A percentile compares a stretch with the other conserved stretches of the same genome.
These are phyloP conservation scores for Chrysoporthe cubensis DNA, from an alignment of 2,329 filamentous ascomycete genomes.

Conservation along the genomic window DNA sequence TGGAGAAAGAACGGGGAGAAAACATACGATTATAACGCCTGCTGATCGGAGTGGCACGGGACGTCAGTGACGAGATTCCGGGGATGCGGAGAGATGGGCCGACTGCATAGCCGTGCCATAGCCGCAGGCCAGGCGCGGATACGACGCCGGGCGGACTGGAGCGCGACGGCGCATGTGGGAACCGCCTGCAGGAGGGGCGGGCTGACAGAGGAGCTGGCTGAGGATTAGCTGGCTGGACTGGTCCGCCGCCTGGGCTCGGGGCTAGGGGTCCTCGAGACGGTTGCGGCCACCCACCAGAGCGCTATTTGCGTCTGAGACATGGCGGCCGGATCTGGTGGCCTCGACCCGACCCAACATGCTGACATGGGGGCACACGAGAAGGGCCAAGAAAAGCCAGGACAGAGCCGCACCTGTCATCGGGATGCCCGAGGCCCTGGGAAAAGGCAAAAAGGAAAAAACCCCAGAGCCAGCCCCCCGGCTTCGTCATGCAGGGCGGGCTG, in stretches of 20 bases:
- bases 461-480: no score
- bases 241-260: not conserved
- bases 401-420: conserved; percentile 14
- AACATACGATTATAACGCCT: conserved; percentile 30
- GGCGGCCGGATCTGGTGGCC: conserved; percentile 7
- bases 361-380: not conserved
- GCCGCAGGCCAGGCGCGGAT: not conserved
- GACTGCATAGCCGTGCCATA: conserved; percentile 12
- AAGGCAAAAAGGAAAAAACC: not conserved
- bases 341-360: not conserved
- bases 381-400: not conserved
- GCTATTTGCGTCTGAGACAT: conserved; percentile 16
- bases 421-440: conserved; percentile 13
- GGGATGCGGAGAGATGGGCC: conserved; percentile 18
- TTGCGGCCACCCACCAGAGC: not conserved
- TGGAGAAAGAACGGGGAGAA: conserved; percentile 23
- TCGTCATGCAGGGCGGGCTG: not conserved
- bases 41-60: conserved; percentile 26
- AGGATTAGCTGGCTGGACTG: no score
- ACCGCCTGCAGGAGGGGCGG: not conserved
- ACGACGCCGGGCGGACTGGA: not conserved
- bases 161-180: conserved; percentile 16
- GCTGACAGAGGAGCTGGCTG: no score
- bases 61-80: conserved; percentile 18
- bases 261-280: not conserved